These are phyloP conservation scores for Trypanosoma melophagium DNA, from an alignment of 208 protist species.

Conservation along the genomic window DNA sequence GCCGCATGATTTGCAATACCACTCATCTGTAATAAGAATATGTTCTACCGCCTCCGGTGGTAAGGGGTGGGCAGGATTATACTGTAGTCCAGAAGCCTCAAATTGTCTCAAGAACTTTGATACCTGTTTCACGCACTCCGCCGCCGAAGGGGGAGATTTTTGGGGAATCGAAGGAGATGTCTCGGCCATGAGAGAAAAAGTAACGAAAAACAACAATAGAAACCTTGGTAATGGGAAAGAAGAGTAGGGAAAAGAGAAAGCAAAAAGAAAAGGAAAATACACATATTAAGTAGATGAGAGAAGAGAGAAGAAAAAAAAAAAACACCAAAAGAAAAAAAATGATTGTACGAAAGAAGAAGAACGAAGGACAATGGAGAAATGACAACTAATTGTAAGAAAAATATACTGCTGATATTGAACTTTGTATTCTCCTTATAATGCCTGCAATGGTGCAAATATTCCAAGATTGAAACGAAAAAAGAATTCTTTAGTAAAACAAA, in stretches of 20 bases:
- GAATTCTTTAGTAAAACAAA: too few relatives aligned
- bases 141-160: not conserved
- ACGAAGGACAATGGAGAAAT: too few relatives aligned
- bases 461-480: too few relatives aligned
- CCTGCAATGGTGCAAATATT: too few relatives aligned
- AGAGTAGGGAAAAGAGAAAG: conserved; percentile 10
- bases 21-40: conserved; percentile 69
- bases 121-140: conserved; percentile 40
- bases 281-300: conserved; percentile 10
- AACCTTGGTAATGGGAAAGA: not conserved
- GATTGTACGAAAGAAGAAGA: conserved; percentile 11
- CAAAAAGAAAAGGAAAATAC: conserved; percentile 10
- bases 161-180: not conserved
- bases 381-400: too few relatives aligned
- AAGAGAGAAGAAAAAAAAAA: conserved; percentile 22
- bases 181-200: not conserved
- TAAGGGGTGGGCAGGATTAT: conserved; percentile 29
- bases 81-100: conserved; percentile 49
- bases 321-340: conserved; percentile 28
- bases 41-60: conserved; percentile 61
- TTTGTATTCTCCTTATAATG: too few relatives aligned
- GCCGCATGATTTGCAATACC: conserved; percentile 58
- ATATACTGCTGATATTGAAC: too few relatives aligned
- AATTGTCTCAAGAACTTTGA: conserved; percentile 40
- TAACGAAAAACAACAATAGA: not conserved